A percentile compares a stretch with the other conserved stretches of the same genome.
Evolutionary conservation across 2,329 filamentous ascomycete species (phyloP).

Genomic region (Neospermospora avenae): DNA sequence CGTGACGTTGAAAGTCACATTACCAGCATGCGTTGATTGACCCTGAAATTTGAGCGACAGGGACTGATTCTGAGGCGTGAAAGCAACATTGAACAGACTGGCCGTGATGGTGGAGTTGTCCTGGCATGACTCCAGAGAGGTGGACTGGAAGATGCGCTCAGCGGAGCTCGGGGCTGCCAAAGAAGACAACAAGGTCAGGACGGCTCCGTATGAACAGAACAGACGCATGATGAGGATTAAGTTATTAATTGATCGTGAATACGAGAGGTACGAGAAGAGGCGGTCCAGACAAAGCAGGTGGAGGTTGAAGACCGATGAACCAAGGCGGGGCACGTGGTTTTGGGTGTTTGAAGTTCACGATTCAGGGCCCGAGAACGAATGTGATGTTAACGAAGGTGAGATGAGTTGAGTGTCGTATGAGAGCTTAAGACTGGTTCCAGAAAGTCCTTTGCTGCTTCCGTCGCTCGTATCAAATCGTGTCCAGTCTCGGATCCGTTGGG

Average conservation of each 20-base stretch:
- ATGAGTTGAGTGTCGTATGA: background rate
- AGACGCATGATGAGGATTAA: conserved; percentile 13
- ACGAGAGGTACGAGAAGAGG: background rate
- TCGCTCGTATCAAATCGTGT: background rate
- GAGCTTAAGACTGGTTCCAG: background rate
- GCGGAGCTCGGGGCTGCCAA: conserved; percentile 7
- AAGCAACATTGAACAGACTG: conserved; percentile 81
- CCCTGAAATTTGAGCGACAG: conserved; percentile 73
- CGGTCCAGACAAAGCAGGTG: background rate
- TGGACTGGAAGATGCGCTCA: conserved; percentile 57
- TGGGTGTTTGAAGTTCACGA: background rate
- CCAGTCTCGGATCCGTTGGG: background rate
- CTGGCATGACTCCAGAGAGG: conserved; percentile 81
- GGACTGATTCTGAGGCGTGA: conserved; percentile 71
- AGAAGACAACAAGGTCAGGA: background rate
- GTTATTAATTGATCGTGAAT: background rate
- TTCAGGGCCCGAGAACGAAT: background rate
- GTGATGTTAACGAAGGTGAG: background rate
- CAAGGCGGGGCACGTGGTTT: conserved; percentile 1
- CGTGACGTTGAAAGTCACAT: conserved; percentile 72
- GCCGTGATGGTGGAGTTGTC: conserved; percentile 81
- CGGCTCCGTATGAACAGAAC: background rate
- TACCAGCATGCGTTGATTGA: conserved; percentile 78
- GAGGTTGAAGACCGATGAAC: background rate
- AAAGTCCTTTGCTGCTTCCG: background rate